Evolutionary conservation across 2,329 filamentous ascomycete species (phyloP), one percentile per base, ranked within the genome.

Genomic region (Passalora sequoiae): DNA sequence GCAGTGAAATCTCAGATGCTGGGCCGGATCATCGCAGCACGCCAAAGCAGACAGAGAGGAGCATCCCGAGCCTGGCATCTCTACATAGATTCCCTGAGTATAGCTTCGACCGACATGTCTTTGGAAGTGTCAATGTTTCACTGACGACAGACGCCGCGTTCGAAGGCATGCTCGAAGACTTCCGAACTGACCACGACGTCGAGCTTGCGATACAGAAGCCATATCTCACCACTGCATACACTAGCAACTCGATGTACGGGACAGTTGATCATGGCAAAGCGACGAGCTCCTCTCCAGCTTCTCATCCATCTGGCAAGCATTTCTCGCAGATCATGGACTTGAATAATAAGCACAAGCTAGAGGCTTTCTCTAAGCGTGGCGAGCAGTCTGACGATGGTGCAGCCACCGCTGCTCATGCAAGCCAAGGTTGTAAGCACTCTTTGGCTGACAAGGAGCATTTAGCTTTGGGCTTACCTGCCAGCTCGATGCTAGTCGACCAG

Each of bases 11-110:
- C 8, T 20, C 24, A 5, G 33, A 36, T 22, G 33, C 24, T 7
- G 9, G 17, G 12, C 19, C 33, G 6, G 9, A 4, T 17, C 3
- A 22, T 15, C 20, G 15, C 8, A 24, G 5, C n/a, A 36, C 19
- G 4, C 17, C n/a, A 13, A n/a, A 27, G 12, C 24, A 12, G 24
- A 12, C 6, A 7, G 12, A 7, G 24, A 27, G 12, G 6, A 12
- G 6, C 12, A 6, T 7, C 24, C 24, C 12, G 6, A 7, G 2
- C 31, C 13, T 24, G n/a, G 33, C 33, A 19, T 17, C 28, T 10
- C 12, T 21, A 40, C 37, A 28, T 31, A 31, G 38, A 8, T 22
- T 51, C 35, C 49, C 49, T 12, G 37, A 38, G 16, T 51, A 40
- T 28, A 28, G 48, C 31, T 29, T 37, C 17, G 38, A 46, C 28